These are phyloP conservation scores for Alternaria hordeiaustralica DNA, from an alignment of 2,329 filamentous ascomycete species.

Conservation along the genomic window DNA sequence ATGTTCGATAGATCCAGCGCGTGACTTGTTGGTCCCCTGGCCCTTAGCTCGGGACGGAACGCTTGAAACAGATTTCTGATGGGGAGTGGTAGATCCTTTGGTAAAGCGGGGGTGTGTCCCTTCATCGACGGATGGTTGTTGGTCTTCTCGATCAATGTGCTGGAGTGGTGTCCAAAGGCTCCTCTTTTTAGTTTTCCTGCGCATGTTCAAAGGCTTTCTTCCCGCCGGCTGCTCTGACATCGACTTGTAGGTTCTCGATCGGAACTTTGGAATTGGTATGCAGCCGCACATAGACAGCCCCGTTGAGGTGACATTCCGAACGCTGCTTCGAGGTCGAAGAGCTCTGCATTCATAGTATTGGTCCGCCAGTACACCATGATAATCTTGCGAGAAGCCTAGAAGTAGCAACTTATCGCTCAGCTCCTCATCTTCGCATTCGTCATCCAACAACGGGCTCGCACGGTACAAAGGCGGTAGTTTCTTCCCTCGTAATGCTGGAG, in stretches of 20 bases:
- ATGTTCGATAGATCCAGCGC: not conserved
- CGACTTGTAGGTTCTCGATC: not conserved
- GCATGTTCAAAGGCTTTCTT: conserved; percentile 20
- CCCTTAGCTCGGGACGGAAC: not conserved
- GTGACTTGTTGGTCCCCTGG: not conserved
- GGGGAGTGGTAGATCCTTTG: not conserved
- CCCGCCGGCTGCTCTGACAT: conserved; percentile 24
- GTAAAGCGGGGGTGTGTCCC: not conserved
- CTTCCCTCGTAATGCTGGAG: conserved; percentile 16
- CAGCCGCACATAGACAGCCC: not conserved
- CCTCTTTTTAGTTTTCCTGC: conserved; percentile 16
- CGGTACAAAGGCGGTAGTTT: conserved; percentile 19
- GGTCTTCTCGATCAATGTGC: conserved; percentile 9
- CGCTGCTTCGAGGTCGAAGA: not conserved
- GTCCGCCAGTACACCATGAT: conserved; percentile 35
- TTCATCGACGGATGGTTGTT: not conserved
- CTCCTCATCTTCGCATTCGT: conserved; percentile 24
- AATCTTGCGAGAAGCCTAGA: conserved; percentile 40
- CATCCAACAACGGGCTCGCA: conserved; percentile 17
- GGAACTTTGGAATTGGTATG: not conserved
- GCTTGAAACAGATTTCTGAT: not conserved
- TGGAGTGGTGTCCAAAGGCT: conserved; percentile 23
- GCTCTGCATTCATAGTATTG: conserved; percentile 29
- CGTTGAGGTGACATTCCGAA: not conserved
- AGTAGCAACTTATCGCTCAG: conserved; percentile 29